Conservation (phyloP, 306 rosid species). For the Lupinus albus region DNA sequence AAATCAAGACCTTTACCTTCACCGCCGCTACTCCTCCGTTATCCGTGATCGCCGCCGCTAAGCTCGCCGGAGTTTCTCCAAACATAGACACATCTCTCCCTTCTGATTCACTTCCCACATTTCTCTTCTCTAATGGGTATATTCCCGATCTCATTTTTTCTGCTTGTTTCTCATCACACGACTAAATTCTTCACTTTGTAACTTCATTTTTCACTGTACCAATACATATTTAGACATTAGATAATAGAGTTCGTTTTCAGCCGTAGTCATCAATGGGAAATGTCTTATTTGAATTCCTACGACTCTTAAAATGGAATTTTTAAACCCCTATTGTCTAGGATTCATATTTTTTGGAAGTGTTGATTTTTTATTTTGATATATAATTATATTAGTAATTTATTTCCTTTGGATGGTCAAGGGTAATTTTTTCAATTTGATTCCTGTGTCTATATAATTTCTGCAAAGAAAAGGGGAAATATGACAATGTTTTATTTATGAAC, state of each 20-base stretch:
- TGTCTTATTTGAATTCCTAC: too few relatives aligned
- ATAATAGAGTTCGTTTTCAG: too few relatives aligned
- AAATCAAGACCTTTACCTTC: slow-evolving; percentile 56
- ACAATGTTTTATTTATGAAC: background rate
- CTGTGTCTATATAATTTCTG: background rate
- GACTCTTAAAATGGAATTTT: too few relatives aligned
- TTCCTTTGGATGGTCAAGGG: background rate
- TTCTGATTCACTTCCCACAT: slow-evolving; percentile 57
- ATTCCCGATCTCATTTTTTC: slow-evolving; percentile 1
- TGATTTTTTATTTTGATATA: background rate
- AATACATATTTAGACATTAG: background rate
- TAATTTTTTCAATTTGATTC: slow-evolving; percentile 18
- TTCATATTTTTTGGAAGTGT: background rate
- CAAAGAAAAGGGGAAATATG: background rate
- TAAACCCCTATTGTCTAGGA: background rate
- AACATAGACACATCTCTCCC: slow-evolving; percentile 57
- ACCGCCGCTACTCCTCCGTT: slow-evolving; percentile 70
- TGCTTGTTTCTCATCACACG: background rate
- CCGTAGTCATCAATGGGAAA: too few relatives aligned
- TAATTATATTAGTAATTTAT: background rate
- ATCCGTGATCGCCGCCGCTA: slow-evolving; percentile 72
- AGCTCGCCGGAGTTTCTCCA: slow-evolving; percentile 57
- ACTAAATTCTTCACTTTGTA: background rate
- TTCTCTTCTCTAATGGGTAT: slow-evolving; percentile 71
- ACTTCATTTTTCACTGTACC: background rate